Evolutionary conservation across 306 rosid genomes (phyloP).

Genomic region (Oemleria cerasiformis): DNA sequence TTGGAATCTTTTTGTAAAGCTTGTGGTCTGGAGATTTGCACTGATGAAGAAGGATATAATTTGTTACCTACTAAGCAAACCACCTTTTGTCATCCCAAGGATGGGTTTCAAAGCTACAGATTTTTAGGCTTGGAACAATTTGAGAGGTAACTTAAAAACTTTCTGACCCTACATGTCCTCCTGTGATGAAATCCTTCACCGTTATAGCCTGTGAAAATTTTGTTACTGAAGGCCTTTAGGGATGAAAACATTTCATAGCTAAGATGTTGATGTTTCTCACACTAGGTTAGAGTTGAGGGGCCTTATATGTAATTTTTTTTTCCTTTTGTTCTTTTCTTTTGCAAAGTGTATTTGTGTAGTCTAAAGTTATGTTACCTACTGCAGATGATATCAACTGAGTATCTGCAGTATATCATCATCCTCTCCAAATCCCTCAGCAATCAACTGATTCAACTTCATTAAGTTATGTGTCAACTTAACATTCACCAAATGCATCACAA

Average conservation of each 20-base stretch:
- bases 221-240: not conserved
- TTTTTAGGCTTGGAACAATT: slow-evolving; percentile 53
- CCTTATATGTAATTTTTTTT: too few species aligned
- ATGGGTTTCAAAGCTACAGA: slow-evolving; percentile 42
- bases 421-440: slow-evolving; percentile 97
- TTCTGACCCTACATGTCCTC: not conserved
- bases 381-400: slow-evolving; percentile 94
- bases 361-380: slow-evolving; percentile 41
- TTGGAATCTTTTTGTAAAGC: slow-evolving; percentile 59
- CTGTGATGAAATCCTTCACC: not conserved
- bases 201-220: not conserved
- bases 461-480: slow-evolving; percentile 95
- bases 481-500: slow-evolving; percentile 93
- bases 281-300: too few species aligned
- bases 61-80: slow-evolving; percentile 70
- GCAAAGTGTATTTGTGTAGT: too few species aligned
- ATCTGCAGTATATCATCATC: slow-evolving; percentile 69
- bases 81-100: slow-evolving; percentile 60
- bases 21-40: slow-evolving; percentile 56
- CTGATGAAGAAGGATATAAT: slow-evolving; percentile 64
- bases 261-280: too few species aligned
- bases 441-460: slow-evolving; percentile 53
- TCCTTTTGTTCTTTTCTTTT: too few species aligned
- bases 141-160: slow-evolving; percentile 29
- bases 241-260: not conserved